Evolutionary conservation across 2,329 filamentous ascomycete genomes (phyloP).

Genomic region (Shiraia bambusicola): DNA sequence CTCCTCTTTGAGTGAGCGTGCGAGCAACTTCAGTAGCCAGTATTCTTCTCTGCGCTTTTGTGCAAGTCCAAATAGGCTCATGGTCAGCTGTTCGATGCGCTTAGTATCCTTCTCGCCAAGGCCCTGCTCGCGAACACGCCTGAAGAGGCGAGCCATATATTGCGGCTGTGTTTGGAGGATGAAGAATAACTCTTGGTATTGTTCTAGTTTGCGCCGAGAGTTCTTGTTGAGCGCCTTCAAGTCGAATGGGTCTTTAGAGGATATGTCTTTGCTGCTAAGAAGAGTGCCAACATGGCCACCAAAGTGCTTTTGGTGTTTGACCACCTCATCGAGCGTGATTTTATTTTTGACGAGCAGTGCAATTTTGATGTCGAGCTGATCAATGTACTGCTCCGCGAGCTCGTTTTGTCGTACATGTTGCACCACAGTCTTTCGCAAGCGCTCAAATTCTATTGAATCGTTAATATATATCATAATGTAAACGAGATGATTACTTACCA

Average conservation of each 20-base stretch:
- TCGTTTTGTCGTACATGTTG: slow-evolving; percentile 97
- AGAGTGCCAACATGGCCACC: slow-evolving; percentile 84
- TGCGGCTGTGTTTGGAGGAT: slow-evolving; percentile 94
- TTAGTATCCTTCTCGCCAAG: slow-evolving; percentile 91
- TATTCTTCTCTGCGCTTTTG: slow-evolving; percentile 97
- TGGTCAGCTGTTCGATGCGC: slow-evolving; percentile 87
- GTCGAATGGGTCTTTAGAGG: slow-evolving; percentile 89
- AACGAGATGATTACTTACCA: slow-evolving; percentile 31
- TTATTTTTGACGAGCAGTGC: slow-evolving; percentile 98
- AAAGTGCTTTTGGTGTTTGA: slow-evolving; percentile 94
- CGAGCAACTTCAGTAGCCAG: slow-evolving; percentile 86
- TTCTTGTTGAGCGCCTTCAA: slow-evolving; percentile 97
- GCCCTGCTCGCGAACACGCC: slow-evolving; percentile 76
- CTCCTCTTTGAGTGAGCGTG: slow-evolving; percentile 81
- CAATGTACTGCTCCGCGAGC: slow-evolving; percentile 95
- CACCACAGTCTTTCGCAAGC: slow-evolving; percentile 90
- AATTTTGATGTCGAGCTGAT: slow-evolving; percentile 98
- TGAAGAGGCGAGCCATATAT: slow-evolving; percentile 88
- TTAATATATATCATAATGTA: slow-evolving; percentile 17
- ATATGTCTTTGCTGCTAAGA: slow-evolving; percentile 83
- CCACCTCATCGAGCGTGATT: slow-evolving; percentile 95
- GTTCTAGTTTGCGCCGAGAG: slow-evolving; percentile 90
- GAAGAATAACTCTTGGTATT: slow-evolving; percentile 97
- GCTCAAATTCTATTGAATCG: slow-evolving; percentile 71
- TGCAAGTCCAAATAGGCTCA: slow-evolving; percentile 95